These are phyloP conservation scores for Aureobasidium pullulans DNA, from an alignment of 2,329 filamentous ascomycete species.

Conservation along the genomic window DNA sequence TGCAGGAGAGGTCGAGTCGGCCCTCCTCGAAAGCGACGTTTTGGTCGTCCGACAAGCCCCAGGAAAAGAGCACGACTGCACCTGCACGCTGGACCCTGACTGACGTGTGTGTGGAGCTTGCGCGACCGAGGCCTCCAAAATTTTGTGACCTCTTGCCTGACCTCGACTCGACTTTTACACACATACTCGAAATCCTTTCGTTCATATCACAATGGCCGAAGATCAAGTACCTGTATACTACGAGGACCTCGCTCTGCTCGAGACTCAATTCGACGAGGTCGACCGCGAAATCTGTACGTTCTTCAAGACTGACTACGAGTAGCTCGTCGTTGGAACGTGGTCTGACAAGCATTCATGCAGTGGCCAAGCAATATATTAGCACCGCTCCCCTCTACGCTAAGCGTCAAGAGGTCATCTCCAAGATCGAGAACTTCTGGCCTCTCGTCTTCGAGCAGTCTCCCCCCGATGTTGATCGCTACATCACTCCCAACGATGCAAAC, in stretches of 20 bases:
- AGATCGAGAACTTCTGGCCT: slow-evolving; percentile 90
- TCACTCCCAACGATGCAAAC: slow-evolving; percentile 71
- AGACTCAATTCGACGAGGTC: slow-evolving; percentile 75
- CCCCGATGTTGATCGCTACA: slow-evolving; percentile 77
- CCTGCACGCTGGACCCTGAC: slow-evolving; percentile 1
- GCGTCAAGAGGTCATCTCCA: slow-evolving; percentile 60
- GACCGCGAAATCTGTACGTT: slow-evolving; percentile 75
- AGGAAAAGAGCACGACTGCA: neutral
- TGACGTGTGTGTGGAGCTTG: neutral
- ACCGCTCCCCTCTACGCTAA: slow-evolving; percentile 66
- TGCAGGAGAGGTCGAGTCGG: neutral
- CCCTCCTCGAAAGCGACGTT: neutral
- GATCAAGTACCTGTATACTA: slow-evolving; percentile 45
- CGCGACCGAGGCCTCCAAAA: neutral
- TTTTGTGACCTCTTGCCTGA: neutral
- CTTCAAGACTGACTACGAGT: neutral
- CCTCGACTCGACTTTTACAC: neutral
- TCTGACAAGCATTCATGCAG: slow-evolving; percentile 36
- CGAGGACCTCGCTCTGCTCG: slow-evolving; percentile 70
- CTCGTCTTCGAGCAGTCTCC: slow-evolving; percentile 84
- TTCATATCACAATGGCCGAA: slow-evolving; percentile 4
- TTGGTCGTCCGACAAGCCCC: neutral
- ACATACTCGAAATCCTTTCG: neutral
- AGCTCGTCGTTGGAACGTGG: neutral
- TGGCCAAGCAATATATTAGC: slow-evolving; percentile 64